phyloP scores from a whole-genome alignment of 148 eudicot species.

The Camellia sinensis region DNA sequence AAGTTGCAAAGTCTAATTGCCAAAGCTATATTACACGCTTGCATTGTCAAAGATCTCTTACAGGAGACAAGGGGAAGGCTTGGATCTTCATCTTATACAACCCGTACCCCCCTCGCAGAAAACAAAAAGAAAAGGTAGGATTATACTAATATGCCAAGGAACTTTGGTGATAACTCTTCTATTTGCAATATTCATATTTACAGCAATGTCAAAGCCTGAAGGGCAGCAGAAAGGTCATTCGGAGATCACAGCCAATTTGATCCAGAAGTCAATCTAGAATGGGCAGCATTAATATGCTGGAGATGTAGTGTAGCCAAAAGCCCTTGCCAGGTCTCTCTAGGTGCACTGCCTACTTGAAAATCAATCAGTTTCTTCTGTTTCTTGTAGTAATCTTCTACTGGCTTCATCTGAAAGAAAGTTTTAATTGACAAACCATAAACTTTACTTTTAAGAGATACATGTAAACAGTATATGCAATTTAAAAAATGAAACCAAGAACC shows the following conservation, averaged over 20 bases:
- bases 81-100: neutral
- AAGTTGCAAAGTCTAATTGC: neutral
- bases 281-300: conserved; percentile 47
- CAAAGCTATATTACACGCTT: neutral
- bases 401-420: conserved; percentile 44
- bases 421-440: neutral
- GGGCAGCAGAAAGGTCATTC: neutral
- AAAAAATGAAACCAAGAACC: neutral
- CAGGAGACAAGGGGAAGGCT: neutral
- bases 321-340: conserved; percentile 68
- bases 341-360: conserved; percentile 59
- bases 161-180: neutral
- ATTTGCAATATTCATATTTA: conserved; percentile 4
- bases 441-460: neutral
- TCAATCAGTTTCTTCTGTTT: conserved; percentile 70
- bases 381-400: conserved; percentile 71
- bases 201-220: neutral
- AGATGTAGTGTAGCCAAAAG: conserved; percentile 75
- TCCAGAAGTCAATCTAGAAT: conserved; percentile 15
- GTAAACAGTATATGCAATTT: neutral
- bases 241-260: neutral
- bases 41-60: neutral
- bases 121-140: neutral
- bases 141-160: neutral
- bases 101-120: neutral